Percentiles rank a stretch among this genome's conserved stretches.
Evolutionary conservation across 2,329 filamentous ascomycete genomes (phyloP).

Genomic region (Chaetomium sp.): DNA sequence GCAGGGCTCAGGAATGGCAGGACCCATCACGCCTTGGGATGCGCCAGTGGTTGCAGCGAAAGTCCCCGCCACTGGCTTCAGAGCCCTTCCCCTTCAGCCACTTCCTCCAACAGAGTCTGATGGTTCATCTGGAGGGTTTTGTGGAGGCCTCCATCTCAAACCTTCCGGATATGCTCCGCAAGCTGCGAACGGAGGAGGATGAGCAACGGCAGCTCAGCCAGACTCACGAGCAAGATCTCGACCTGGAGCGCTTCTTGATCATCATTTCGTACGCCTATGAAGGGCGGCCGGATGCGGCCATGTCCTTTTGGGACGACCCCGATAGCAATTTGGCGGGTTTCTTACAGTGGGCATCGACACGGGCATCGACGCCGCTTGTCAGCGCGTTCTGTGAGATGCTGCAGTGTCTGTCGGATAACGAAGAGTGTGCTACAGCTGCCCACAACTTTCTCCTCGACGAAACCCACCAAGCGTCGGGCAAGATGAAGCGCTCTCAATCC

Average conservation of each 20-base stretch:
- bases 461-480: slow-evolving; percentile 63
- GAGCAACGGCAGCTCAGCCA: slow-evolving; percentile 68
- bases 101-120: slow-evolving; percentile 65
- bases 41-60: slow-evolving; percentile 74
- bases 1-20: slow-evolving; percentile 76
- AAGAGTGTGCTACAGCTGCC: slow-evolving; percentile 74
- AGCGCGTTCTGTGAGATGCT: slow-evolving; percentile 97
- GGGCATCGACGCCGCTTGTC: slow-evolving; percentile 91
- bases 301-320: slow-evolving; percentile 84
- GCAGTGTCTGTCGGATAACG: slow-evolving; percentile 75
- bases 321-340: slow-evolving; percentile 94
- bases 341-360: slow-evolving; percentile 90
- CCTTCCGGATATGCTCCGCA: slow-evolving; percentile 84
- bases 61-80: slow-evolving; percentile 61
- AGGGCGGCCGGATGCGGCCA: slow-evolving; percentile 72
- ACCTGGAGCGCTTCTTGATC: slow-evolving; percentile 84
- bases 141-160: slow-evolving; percentile 92
- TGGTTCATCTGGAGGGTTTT: slow-evolving; percentile 79
- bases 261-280: slow-evolving; percentile 91
- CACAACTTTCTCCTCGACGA: slow-evolving; percentile 90
- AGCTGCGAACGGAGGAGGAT: slow-evolving; percentile 81
- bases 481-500: slow-evolving; percentile 74
- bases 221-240: slow-evolving; percentile 59
- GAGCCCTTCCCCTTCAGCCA: slow-evolving; percentile 64
- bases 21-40: slow-evolving; percentile 80